Evolutionary conservation across 106 monocot genomes (phyloP), one percentile per base, ranked within the genome.

Genomic region (Dendrobium huoshanense): DNA sequence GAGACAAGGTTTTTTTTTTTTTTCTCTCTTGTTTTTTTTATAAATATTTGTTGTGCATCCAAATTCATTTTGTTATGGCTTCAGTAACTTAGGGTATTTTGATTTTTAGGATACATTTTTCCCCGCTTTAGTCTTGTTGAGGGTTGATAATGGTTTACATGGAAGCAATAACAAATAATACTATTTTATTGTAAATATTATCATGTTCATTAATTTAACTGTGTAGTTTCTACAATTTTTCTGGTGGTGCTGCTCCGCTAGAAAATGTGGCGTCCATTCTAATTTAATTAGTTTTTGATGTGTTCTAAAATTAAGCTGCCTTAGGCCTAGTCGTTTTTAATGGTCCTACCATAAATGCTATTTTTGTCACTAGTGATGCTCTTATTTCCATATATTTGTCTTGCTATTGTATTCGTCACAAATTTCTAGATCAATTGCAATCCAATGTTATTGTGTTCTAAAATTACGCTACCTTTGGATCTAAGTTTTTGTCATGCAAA

Each of bases 1-100:
- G 91, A 55, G 99, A 99, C 79, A 95, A 99, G 95, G 99, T 99
- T 74, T 9, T 9, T 11, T 44, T 22, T 80, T 9, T 9, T 11
- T 44, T 22, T 80, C 5, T 67, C 79, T 37, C 78, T 41, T 74
- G 3, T 48, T 49, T 20, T 61, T 65, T 22, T 20, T 37, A 37
- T 37, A 37, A 44, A 70, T 70, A 70, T 70, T 70, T 70, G 61
- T 61, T 61, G 37, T 70, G 37, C 33, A 33, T 70, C 13, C 13
- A 37, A 70, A 33, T 8, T 70, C 70, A 33, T 70, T 70, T 4
- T 40, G 61, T 22, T 61, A n/a, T 4, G 6, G 13, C 10, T 37
- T 37, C 2, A 33, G 33, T 70, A 70, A 70, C 37, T 70, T 33
- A 7, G 15, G 5, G 31, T 33, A 70, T 31, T 70, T 22, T 70